Percentiles rank a stretch among this genome's conserved stretches.
These are phyloP conservation scores for Sporothrix pallida DNA, from an alignment of 2,329 filamentous ascomycete species.

Conservation along the genomic window DNA sequence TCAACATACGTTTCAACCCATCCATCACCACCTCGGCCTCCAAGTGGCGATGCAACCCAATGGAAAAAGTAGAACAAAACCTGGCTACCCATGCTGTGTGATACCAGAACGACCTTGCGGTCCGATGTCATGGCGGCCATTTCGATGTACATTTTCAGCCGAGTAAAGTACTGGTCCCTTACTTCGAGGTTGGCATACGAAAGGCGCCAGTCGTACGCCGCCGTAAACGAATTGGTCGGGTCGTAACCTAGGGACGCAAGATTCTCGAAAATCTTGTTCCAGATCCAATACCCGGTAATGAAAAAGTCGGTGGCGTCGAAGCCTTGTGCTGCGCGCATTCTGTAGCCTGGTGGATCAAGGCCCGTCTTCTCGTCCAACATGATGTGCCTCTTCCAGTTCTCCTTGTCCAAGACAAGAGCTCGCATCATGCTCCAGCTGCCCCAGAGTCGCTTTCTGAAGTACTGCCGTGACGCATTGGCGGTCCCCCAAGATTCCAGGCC, in stretches of 20 bases:
- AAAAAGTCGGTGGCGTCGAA: conserved; percentile 99
- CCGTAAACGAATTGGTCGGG: conserved; percentile 74
- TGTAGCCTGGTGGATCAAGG: conserved; percentile 86
- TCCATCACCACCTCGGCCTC: conserved; percentile 78
- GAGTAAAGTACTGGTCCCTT: conserved; percentile 91
- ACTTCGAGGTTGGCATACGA: conserved; percentile 88
- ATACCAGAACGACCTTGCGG: conserved; percentile 83
- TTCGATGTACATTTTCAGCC: conserved; percentile 89
- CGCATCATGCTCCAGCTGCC: conserved; percentile 99
- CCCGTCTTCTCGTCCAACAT: conserved; percentile 95
- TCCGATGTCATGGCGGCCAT: conserved; percentile 73
- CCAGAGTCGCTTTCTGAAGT: conserved; percentile 95
- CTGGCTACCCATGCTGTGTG: conserved; percentile 97
- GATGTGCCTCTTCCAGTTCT: conserved; percentile 92
- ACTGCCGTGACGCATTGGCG: conserved; percentile 79
- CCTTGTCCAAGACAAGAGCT: conserved; percentile 88
- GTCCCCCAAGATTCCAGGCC: conserved; percentile 98
- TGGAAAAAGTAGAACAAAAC: conserved; percentile 82
- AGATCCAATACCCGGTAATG: conserved; percentile 93
- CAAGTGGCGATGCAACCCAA: conserved; percentile 78
- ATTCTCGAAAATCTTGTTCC: conserved; percentile 98
- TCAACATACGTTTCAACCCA: conserved; percentile 94
- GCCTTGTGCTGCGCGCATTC: conserved; percentile 89
- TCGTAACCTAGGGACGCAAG: conserved; percentile 95
- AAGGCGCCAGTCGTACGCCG: conserved; percentile 88